Percentiles rank a stretch among this genome's conserved stretches.
Evolutionary conservation across 345 rosid genomes (phyloP).

Genomic region (Rhizophora mangle): DNA sequence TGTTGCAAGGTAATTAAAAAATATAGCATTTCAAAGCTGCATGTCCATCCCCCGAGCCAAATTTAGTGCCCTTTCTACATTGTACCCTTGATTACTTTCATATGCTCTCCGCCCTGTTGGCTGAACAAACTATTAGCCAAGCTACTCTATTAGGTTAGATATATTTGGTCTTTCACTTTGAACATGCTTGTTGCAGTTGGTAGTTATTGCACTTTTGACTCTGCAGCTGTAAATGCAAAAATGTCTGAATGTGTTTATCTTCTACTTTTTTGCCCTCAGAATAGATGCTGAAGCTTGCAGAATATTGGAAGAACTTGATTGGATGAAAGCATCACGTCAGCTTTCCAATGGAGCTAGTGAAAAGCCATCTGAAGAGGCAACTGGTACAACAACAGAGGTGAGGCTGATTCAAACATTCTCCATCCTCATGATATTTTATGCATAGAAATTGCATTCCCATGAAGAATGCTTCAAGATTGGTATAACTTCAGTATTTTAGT

Average conservation of each 20-base stretch:
- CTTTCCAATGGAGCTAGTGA: constrained; percentile 32
- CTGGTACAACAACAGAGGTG: constrained; percentile 51
- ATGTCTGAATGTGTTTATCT: constrained; percentile 25
- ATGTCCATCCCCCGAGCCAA: not conserved
- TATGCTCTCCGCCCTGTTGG: no score
- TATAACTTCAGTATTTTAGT: not conserved
- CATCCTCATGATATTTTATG: no score
- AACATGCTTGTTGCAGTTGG: no score
- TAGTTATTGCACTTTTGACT: no score
- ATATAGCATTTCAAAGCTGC: constrained; percentile 1
- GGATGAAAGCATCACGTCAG: constrained; percentile 35
- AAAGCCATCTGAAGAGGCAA: constrained; percentile 38
- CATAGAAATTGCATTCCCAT: not conserved
- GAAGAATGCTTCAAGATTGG: not conserved
- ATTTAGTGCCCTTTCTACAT: no score
- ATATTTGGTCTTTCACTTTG: no score
- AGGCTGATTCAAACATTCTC: constrained; percentile 19
- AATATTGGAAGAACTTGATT: constrained; percentile 63
- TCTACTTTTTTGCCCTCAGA: constrained; percentile 55
- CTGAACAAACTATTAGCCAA: no score
- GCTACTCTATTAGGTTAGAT: no score
- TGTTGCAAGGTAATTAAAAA: constrained; percentile 55
- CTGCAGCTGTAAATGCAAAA: no score
- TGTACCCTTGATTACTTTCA: no score
- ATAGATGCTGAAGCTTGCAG: constrained; percentile 76